Conservation (phyloP, 2,329 filamentous ascomycete genomes). For the Calonectria pauciramosa region DNA sequence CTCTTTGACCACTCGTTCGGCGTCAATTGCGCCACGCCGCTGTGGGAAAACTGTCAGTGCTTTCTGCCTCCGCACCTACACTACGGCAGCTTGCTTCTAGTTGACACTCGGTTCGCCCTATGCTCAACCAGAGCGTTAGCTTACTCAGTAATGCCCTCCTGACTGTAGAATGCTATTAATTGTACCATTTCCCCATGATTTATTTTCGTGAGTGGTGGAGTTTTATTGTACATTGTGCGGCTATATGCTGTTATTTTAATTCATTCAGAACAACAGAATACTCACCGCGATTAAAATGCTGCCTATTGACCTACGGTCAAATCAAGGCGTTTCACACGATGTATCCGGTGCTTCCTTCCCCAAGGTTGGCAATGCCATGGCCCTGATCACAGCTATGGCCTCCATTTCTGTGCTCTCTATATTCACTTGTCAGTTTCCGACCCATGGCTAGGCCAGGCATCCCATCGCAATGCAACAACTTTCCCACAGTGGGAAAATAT, state of each 20-base stretch:
- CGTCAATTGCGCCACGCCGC: background rate
- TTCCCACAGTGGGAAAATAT: too few species aligned
- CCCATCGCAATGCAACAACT: background rate
- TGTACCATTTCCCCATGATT: too few species aligned
- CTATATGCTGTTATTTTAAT: background rate
- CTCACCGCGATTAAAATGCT: background rate
- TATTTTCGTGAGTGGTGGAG: too few species aligned
- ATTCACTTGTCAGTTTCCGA: background rate
- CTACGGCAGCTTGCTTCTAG: background rate
- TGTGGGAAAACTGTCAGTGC: background rate
- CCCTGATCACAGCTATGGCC: background rate
- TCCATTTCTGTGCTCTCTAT: background rate
- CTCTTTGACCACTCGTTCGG: background rate
- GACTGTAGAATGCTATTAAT: background rate
- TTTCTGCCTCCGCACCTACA: background rate
- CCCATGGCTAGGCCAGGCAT: background rate
- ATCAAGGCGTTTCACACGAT: background rate
- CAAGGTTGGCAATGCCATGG: background rate
- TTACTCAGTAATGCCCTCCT: background rate
- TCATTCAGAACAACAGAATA: background rate
- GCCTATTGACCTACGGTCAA: background rate
- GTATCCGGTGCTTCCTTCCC: background rate
- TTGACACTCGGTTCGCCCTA: background rate
- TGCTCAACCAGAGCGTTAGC: background rate
- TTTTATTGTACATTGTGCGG: background rate